phyloP scores from a whole-genome alignment of 768 basidiomycete genomes.

The Infundibulicybe gibba region DNA sequence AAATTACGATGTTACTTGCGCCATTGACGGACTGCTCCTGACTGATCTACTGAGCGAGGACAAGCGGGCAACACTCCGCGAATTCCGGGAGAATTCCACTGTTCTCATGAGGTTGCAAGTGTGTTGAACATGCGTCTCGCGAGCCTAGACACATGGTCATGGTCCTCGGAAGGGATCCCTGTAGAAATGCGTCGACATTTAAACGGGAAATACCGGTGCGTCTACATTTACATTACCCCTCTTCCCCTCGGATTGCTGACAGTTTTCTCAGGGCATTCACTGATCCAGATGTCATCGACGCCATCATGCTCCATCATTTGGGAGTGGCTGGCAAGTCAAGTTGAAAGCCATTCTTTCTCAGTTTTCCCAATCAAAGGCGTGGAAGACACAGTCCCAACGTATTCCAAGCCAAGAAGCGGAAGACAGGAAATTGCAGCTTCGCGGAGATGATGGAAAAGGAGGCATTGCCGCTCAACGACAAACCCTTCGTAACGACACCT shows the following conservation, averaged over 20 bases:
- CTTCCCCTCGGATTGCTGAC: neutral
- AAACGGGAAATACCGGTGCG: conserved; percentile 43
- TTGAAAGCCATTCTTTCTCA: conserved; percentile 24
- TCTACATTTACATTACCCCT: too few species aligned
- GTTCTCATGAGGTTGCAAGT: conserved; percentile 37
- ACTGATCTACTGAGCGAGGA: conserved; percentile 35
- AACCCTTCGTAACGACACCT: conserved; percentile 16
- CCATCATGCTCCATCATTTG: conserved; percentile 39
- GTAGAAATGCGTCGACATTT: conserved; percentile 45
- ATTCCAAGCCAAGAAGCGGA: conserved; percentile 9
- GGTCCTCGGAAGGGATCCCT: conserved; percentile 36
- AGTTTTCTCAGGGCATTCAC: conserved; percentile 33
- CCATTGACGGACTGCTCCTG: conserved; percentile 31
- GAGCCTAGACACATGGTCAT: conserved; percentile 36
- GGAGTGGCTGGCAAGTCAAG: conserved; percentile 39
- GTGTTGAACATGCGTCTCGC: conserved; percentile 44
- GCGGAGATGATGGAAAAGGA: conserved; percentile 8
- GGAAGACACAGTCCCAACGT: conserved; percentile 21
- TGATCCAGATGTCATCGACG: conserved; percentile 44
- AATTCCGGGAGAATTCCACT: conserved; percentile 34
- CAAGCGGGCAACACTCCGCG: conserved; percentile 34
- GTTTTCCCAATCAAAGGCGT: conserved; percentile 30
- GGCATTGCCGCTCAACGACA: conserved; percentile 23
- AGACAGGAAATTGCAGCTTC: conserved; percentile 14
- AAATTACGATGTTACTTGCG: conserved; percentile 17